phyloP scores from a whole-genome alignment of 306 rosid genomes.

The Cicer pinnatifidum region DNA sequence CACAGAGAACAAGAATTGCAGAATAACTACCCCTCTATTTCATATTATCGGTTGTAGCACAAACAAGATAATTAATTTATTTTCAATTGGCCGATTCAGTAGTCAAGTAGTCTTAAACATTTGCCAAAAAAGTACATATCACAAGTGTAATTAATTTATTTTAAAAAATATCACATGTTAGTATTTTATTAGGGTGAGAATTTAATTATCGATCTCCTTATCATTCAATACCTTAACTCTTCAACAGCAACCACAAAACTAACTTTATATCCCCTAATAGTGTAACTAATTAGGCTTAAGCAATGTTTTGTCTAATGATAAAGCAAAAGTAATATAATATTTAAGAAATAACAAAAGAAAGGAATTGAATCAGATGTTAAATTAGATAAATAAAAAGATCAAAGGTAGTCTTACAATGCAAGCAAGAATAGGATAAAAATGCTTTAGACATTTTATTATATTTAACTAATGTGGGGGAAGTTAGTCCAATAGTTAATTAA shows the following conservation, averaged over 20 bases:
- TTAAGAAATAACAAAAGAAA: conserved; percentile 38
- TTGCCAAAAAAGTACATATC: background rate
- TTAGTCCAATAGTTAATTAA: background rate
- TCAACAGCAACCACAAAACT: too few relatives aligned
- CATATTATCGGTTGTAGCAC: background rate
- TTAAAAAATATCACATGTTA: too few relatives aligned
- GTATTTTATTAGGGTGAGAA: too few relatives aligned
- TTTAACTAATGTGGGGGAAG: background rate
- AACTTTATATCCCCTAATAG: too few relatives aligned
- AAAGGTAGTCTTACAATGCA: conserved; percentile 38
- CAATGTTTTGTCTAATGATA: conserved; percentile 37
- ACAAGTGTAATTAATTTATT: background rate
- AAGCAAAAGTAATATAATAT: conserved; percentile 33
- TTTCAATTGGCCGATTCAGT: background rate
- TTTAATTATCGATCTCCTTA: too few relatives aligned
- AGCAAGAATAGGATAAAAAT: conserved; percentile 40
- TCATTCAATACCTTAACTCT: too few relatives aligned
- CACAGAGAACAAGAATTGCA: conserved; percentile 30
- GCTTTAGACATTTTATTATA: conserved; percentile 4
- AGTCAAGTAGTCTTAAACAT: background rate
- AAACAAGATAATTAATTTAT: background rate
- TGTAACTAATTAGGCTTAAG: conserved; percentile 11
- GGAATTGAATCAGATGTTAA: conserved; percentile 43
- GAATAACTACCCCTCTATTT: background rate
- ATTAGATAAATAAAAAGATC: conserved; percentile 13